These are phyloP conservation scores for Kuraishia cidri DNA, from an alignment of 805 yeast genomes.

Conservation along the genomic window DNA sequence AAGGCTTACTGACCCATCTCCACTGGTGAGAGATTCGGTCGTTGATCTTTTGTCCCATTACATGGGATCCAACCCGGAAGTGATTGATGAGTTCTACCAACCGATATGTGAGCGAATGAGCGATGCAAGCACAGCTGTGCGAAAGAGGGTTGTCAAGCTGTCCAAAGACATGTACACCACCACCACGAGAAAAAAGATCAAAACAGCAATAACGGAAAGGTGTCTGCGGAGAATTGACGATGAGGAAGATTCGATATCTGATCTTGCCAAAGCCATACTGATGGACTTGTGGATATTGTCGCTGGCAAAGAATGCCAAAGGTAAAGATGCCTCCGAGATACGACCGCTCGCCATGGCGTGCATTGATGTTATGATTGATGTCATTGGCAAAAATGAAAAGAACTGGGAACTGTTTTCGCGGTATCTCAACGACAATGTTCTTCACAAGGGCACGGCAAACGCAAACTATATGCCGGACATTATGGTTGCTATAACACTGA, in stretches of 20 bases:
- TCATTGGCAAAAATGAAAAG: constrained; percentile 26
- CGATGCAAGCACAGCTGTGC: constrained; percentile 58
- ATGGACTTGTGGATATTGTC: constrained; percentile 25
- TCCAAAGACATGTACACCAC: constrained; percentile 35
- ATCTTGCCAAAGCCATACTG: constrained; percentile 27
- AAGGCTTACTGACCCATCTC: constrained; percentile 49
- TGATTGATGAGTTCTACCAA: constrained; percentile 37
- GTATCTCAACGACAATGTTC: constrained; percentile 35
- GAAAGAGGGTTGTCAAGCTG: constrained; percentile 52
- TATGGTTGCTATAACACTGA: constrained; percentile 11
- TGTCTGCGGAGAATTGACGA: constrained; percentile 54
- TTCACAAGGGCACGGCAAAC: constrained; percentile 18
- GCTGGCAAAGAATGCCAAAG: constrained; percentile 2
- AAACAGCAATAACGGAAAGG: constrained; percentile 35
- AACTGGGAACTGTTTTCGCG: constrained; percentile 34
- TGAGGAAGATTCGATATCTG: constrained; percentile 52
- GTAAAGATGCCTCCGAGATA: constrained; percentile 1
- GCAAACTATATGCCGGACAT: constrained; percentile 8
- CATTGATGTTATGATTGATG: constrained; percentile 26
- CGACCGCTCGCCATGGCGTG: constrained; percentile 4
- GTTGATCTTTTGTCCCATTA: constrained; percentile 54
- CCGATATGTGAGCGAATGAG: constrained; percentile 37
- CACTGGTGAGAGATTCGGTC: constrained; percentile 70
- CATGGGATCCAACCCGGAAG: constrained; percentile 30
- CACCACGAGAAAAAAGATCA: constrained; percentile 19